phyloP scores from a whole-genome alignment of 179 eudicot genomes.

The Silene coronaria region DNA sequence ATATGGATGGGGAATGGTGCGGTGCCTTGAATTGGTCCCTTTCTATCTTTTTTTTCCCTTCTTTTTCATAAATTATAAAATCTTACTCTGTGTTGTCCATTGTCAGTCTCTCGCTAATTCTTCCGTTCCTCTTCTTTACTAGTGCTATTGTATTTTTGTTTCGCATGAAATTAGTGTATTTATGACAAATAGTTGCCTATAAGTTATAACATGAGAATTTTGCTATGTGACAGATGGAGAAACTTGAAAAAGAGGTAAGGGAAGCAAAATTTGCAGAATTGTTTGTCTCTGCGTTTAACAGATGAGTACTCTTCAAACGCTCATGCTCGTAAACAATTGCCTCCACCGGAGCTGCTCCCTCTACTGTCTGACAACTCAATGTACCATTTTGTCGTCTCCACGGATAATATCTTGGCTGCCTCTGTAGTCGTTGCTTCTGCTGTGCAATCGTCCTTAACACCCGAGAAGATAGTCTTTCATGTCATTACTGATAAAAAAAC shows the following conservation, averaged over 20 bases:
- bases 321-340: slow-evolving; percentile 90
- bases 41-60: neutral
- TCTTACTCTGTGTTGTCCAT: neutral
- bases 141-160: neutral
- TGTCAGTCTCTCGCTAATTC: neutral
- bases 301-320: slow-evolving; percentile 99
- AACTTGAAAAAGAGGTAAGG: slow-evolving; percentile 70
- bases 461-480: slow-evolving; percentile 86
- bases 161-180: neutral
- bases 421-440: slow-evolving; percentile 86
- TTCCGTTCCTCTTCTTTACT: neutral
- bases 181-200: neutral
- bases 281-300: slow-evolving; percentile 86
- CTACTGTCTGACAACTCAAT: slow-evolving; percentile 78
- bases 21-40: neutral
- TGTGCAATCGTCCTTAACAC: slow-evolving; percentile 60
- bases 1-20: neutral
- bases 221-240: slow-evolving; percentile 66
- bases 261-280: slow-evolving; percentile 86
- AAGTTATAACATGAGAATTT: neutral
- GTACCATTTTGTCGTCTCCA: slow-evolving; percentile 71
- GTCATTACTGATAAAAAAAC: slow-evolving; percentile 97
- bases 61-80: neutral
- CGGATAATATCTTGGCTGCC: slow-evolving; percentile 94
- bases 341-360: slow-evolving; percentile 88